Evolutionary conservation across 345 rosid species (phyloP).

Genomic region (Carallia pectinifolia): DNA sequence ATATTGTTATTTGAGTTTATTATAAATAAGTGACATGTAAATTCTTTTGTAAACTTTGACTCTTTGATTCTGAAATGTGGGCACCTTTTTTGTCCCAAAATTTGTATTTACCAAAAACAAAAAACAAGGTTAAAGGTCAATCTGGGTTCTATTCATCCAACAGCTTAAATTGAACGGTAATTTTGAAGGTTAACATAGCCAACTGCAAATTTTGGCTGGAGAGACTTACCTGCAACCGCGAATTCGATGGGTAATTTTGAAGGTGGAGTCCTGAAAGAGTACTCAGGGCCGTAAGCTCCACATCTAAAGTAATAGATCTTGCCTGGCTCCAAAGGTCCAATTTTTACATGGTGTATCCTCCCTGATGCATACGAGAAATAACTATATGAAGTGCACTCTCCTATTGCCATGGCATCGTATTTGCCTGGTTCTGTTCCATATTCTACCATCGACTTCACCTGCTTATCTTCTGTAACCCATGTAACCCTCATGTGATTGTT

Average conservation of each 20-base stretch:
- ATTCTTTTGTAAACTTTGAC: too few relatives aligned
- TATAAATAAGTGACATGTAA: too few relatives aligned
- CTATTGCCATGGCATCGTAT: constrained; percentile 48
- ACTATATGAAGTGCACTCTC: constrained; percentile 54
- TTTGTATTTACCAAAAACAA: too few relatives aligned
- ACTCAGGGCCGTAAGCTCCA: constrained; percentile 67
- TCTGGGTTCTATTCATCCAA: too few relatives aligned
- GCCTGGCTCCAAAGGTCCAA: constrained; percentile 69
- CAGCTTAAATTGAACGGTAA: too few relatives aligned
- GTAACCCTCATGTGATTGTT: constrained; percentile 61
- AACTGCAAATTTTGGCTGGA: neutral
- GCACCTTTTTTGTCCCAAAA: too few relatives aligned
- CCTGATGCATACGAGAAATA: constrained; percentile 71
- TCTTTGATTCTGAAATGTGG: too few relatives aligned
- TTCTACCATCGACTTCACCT: constrained; percentile 52
- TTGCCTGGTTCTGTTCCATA: constrained; percentile 54
- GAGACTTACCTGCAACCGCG: constrained; percentile 62
- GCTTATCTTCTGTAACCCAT: constrained; percentile 62
- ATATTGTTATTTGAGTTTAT: too few relatives aligned
- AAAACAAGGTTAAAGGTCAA: too few relatives aligned
- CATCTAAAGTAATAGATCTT: constrained; percentile 70
- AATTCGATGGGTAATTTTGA: constrained; percentile 66
- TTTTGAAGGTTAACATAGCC: neutral
- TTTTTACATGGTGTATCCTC: constrained; percentile 79
- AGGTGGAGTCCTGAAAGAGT: constrained; percentile 83